phyloP scores from a whole-genome alignment of 495 filamentous ascomycete species.

The Talaromyces adpressus region DNA sequence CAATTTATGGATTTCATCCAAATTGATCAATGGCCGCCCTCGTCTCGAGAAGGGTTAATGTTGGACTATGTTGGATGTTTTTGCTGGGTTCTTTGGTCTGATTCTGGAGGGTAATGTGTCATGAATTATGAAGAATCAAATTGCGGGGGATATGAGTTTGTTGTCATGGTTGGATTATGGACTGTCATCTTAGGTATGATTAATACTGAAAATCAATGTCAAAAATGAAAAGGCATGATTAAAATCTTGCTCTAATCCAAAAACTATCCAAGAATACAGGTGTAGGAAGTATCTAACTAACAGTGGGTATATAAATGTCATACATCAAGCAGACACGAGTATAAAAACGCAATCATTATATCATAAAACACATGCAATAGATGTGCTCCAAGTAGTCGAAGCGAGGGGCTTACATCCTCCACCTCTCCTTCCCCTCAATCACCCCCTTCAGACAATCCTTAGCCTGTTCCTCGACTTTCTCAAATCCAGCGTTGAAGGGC shows the following conservation, averaged over 20 bases:
- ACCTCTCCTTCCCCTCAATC: conserved; percentile 9
- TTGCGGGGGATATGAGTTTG: not conserved
- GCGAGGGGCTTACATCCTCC: not conserved
- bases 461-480: conserved; percentile 47
- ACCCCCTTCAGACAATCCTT: conserved; percentile 40
- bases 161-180: not conserved
- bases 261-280: not conserved
- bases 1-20: not conserved
- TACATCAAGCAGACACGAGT: conserved; percentile 2
- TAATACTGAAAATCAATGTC: not conserved
- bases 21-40: not conserved
- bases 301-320: not conserved
- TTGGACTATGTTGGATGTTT: not conserved
- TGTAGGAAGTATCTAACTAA: conserved; percentile 1
- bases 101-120: too few species aligned
- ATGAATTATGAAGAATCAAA: not conserved
- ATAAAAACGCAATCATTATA: not conserved
- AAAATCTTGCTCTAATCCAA: not conserved
- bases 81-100: too few species aligned
- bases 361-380: conserved; percentile 2
- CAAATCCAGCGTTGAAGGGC: conserved; percentile 51
- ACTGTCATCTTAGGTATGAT: not conserved
- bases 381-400: not conserved
- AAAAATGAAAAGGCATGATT: not conserved
- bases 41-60: too few species aligned